Percentiles rank a stretch among this genome's conserved stretches.
Conservation (phyloP, 1,139 yeast species). For the Saccharomyces hybrid region DNA sequence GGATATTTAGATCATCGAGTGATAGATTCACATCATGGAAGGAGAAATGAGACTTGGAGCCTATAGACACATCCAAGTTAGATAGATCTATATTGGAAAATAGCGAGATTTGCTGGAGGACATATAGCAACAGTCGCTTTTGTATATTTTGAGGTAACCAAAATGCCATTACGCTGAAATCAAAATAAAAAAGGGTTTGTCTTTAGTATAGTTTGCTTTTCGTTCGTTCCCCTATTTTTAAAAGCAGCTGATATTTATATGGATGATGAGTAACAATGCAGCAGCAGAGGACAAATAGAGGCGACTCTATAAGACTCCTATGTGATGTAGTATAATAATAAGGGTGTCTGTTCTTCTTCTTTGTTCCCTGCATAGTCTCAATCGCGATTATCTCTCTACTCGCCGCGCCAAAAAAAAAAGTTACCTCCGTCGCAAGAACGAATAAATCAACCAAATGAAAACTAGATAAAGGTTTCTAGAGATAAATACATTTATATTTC, state of each 20-base stretch:
- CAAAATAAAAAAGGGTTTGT: neutral
- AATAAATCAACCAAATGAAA: neutral
- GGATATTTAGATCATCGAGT: constrained; percentile 62
- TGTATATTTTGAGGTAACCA: constrained; percentile 85
- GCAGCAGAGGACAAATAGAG: neutral
- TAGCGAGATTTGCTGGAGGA: constrained; percentile 72
- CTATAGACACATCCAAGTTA: constrained; percentile 70
- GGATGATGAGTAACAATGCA: neutral
- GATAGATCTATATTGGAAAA: constrained; percentile 77
- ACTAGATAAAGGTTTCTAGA: neutral
- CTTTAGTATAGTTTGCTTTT: neutral
- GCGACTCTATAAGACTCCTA: neutral
- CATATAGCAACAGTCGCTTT: constrained; percentile 68
- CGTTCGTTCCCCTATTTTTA: neutral
- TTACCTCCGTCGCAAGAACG: neutral
- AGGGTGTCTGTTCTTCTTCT: neutral
- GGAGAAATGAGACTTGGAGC: constrained; percentile 45
- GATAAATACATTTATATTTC: neutral
- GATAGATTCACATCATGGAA: constrained; percentile 62
- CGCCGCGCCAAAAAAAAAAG: neutral
- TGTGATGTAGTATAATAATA: neutral
- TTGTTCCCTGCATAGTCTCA: neutral
- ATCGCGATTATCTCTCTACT: neutral
- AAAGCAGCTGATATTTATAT: neutral
- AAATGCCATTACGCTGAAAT: constrained; percentile 40